Evolutionary conservation across 148 eudicot genomes (phyloP).

Genomic region (Silene uniflora): DNA sequence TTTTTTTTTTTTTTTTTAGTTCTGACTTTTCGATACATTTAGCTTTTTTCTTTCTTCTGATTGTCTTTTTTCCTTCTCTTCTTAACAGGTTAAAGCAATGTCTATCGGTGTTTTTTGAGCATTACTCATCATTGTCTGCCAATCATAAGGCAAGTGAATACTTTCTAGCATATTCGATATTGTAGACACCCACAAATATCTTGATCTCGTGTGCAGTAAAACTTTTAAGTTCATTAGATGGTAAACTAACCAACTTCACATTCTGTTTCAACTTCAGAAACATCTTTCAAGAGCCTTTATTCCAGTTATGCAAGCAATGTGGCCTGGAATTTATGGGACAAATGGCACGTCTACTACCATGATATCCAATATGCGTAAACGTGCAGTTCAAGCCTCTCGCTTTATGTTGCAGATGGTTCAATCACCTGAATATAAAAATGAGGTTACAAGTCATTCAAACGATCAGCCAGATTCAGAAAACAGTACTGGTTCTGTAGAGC

Average conservation of each 20-base stretch:
- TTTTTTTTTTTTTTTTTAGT: no score
- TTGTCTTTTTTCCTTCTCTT: not conserved
- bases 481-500: constrained; percentile 33
- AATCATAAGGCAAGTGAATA: constrained; percentile 72
- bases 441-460: constrained; percentile 28
- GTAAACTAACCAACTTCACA: constrained; percentile 5
- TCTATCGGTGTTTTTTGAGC: constrained; percentile 94
- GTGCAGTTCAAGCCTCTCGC: constrained; percentile 87
- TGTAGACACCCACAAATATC: not conserved
- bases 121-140: constrained; percentile 73
- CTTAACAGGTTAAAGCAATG: constrained; percentile 78
- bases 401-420: constrained; percentile 97
- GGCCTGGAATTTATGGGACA: constrained; percentile 90
- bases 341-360: constrained; percentile 48
- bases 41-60: constrained; percentile 4
- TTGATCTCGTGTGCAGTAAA: constrained; percentile 3
- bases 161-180: not conserved
- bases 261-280: constrained; percentile 44
- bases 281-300: constrained; percentile 70
- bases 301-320: constrained; percentile 65
- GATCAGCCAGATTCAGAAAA: constrained; percentile 25
- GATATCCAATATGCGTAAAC: constrained; percentile 81
- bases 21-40: constrained; percentile 2
- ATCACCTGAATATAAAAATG: constrained; percentile 56
- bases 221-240: not conserved